Evolutionary conservation across 2,329 filamentous ascomycete genomes (phyloP), one percentile per base, ranked within the genome.

Genomic region (Xylaria hypoxylon): DNA sequence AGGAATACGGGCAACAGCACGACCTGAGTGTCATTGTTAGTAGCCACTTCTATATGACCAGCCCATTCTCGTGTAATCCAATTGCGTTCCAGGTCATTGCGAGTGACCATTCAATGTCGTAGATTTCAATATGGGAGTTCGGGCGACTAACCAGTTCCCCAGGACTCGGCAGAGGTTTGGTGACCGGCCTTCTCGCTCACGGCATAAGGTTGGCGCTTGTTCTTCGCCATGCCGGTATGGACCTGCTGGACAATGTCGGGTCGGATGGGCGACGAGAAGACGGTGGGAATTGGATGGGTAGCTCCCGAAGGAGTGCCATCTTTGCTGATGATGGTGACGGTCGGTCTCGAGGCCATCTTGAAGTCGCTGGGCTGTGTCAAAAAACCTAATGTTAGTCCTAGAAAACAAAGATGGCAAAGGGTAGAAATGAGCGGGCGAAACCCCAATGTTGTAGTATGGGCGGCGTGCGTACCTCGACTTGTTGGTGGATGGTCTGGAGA

Each of bases 141-240:
- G 51, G 65, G 66, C 67, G 76, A 91, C 92, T 85, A 83, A 96
- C 93, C 95, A 87, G 95, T 98, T 91, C 95, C 95, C 96, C 96
- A 99, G 77, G 96, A 99, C 90, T 99, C 96, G 82, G 96, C 96
- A 85, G 93, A 97, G 82, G 96, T 99, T 89, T 99, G 96, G 88
- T 99, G 96, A 88, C 96, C 96, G 82, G 96, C 96, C 92, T 99
- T 99, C 92, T 98, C 95, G 91, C 94, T 97, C 89, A 99, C 96
- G 80, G 96, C 90, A 85, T 99, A 99, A 78, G 96, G 94, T 87
- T 99, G 96, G 84, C 96, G 92, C 91, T 97, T 97, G 91, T 99
- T 99, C 93, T 99, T 99, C 83, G 95, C 95, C 89, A 99, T 96
- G 80, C 96, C 96, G 80, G 93, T 97, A 91, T 99, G 96, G 80